These are phyloP conservation scores for Suillus subluteus DNA, from an alignment of 768 basidiomycete species.

Conservation along the genomic window DNA sequence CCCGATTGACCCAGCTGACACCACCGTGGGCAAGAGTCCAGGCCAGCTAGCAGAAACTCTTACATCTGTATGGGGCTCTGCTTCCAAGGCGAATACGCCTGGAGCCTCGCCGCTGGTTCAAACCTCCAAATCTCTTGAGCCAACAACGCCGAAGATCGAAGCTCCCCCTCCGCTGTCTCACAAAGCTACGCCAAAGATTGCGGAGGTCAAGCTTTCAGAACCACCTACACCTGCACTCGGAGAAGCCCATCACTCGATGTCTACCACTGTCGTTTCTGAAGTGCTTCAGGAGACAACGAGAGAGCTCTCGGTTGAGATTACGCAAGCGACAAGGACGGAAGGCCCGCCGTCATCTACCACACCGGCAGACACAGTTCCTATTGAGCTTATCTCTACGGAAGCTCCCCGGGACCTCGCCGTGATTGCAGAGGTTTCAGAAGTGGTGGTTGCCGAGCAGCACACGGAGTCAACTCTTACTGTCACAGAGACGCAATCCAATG, in stretches of 20 bases:
- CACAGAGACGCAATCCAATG: slow-evolving; percentile 14
- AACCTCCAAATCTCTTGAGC: slow-evolving; percentile 27
- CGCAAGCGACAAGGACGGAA: slow-evolving; percentile 5
- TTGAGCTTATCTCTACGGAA: slow-evolving; percentile 21
- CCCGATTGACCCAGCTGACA: slow-evolving; percentile 39
- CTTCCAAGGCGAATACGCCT: slow-evolving; percentile 31
- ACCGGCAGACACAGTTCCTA: slow-evolving; percentile 32
- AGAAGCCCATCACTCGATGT: slow-evolving; percentile 16
- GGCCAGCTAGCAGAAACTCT: slow-evolving; percentile 47
- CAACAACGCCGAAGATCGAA: slow-evolving; percentile 24
- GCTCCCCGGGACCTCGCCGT: not conserved
- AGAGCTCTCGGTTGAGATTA: slow-evolving; percentile 20
- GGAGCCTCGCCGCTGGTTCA: slow-evolving; percentile 31
- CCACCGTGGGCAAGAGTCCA: slow-evolving; percentile 41
- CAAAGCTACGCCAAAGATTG: slow-evolving; percentile 12
- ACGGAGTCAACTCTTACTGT: slow-evolving; percentile 13
- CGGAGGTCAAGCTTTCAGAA: slow-evolving; percentile 13
- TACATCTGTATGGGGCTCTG: slow-evolving; percentile 52
- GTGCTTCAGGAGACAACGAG: slow-evolving; percentile 1
- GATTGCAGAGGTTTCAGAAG: slow-evolving; percentile 12
- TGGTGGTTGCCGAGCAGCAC: slow-evolving; percentile 9
- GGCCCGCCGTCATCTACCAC: slow-evolving; percentile 19
- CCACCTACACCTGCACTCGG: slow-evolving; percentile 17
- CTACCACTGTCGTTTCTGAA: slow-evolving; percentile 7
- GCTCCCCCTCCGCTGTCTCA: slow-evolving; percentile 14